Base-by-base conservation (phyloP, 352 stramenopile species). In the Phytopythium boreale region DNA sequence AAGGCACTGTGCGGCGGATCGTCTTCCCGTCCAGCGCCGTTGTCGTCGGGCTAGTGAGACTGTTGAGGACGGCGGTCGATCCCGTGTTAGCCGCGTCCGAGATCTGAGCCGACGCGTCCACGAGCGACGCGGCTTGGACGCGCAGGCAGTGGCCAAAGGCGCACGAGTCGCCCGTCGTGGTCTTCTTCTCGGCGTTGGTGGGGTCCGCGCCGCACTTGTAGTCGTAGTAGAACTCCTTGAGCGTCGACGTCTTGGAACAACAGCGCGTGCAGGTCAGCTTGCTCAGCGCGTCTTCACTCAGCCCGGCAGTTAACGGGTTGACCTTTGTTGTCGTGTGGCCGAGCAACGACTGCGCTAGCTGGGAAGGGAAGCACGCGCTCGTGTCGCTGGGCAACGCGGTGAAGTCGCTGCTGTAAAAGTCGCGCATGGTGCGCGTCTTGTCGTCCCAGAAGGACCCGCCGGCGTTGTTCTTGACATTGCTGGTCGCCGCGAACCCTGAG, bases 141-240 rank as follows among this genome's bases (percentile, higher is more conserved):
- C 49, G 49, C 22, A 73, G 37, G 31, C 67, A 73, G 26, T 73
- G 43, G 12, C 37, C 27, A 20, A 70, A 73, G 6, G 44, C 43
- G 34, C 67, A 73, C 11, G 53, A 27, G 31, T 70, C 67, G 27
- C 57, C 62, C 4, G 44, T 53, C 3, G 49, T 36, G 4, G 41
- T 56, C 19, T 67, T 61, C 63, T 64, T 52, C 11, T 61, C 58
- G 3, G 62, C 59, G 12, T 61, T 26, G 4, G 29, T 31, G 14
- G 36, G 10, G 11, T 41, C 19, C 4, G 46, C 61, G 14, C 63
- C 59, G 20, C 67, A 74, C 17, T 64, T 59, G 59, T 65, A 74
- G n/a, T 70, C 63, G 29, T 74, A 70, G 11, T 67, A 70, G 26
- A 65, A 62, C 17, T 70, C 63, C 17, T 62, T 27, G 1, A 73